These are phyloP conservation scores for Scheffersomyces parashehatae DNA, from an alignment of 1,139 yeast species.

Conservation along the genomic window DNA sequence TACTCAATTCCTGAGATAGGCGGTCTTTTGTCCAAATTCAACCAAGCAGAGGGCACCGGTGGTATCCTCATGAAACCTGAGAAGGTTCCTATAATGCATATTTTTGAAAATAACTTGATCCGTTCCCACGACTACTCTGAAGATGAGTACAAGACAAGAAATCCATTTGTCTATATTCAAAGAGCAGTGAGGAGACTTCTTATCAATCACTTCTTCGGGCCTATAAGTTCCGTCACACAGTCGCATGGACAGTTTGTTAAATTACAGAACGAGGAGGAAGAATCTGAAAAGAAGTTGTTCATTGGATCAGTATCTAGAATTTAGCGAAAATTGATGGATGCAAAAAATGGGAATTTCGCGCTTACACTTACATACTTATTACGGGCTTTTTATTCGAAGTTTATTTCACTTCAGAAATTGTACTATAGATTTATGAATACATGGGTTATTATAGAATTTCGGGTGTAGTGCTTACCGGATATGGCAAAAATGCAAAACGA, in stretches of 20 bases:
- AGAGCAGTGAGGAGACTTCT: constrained; percentile 20
- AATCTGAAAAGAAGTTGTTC: constrained; percentile 24
- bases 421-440: no score
- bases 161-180: constrained; percentile 14
- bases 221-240: constrained; percentile 29
- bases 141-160: constrained; percentile 17
- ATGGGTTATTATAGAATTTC: no score
- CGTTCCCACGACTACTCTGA: constrained; percentile 21
- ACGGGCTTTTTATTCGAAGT: no score
- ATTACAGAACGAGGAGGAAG: constrained; percentile 23
- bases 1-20: constrained; percentile 21
- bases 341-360: no score
- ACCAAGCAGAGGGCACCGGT: constrained; percentile 3
- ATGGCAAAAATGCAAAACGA: no score
- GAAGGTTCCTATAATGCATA: constrained; percentile 29
- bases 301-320: constrained; percentile 28
- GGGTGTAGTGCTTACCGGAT: no score
- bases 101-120: constrained; percentile 38
- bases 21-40: constrained; percentile 10
- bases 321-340: constrained; percentile 1
- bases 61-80: constrained; percentile 3
- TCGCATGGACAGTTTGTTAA: constrained; percentile 24
- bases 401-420: no score
- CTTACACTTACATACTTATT: no score
- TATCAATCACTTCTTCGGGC: constrained; percentile 30